Conservation (phyloP, 1,139 yeast species). For the Blastobotrys aristatus region DNA sequence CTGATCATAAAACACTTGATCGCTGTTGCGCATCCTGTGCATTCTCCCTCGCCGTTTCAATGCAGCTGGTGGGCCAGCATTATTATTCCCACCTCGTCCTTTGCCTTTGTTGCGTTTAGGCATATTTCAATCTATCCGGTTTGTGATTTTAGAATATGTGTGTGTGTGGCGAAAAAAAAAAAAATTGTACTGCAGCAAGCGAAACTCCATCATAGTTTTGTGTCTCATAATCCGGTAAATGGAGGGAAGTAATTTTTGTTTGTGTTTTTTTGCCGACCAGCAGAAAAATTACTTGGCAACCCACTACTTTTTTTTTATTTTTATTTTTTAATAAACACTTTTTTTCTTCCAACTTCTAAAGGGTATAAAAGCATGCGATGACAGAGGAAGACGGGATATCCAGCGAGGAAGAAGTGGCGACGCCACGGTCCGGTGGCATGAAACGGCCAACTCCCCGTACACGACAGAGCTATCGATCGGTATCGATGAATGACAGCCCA, state of each 20-base stretch:
- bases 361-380: background rate
- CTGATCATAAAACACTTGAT: conserved; percentile 5
- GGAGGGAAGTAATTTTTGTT: too few relatives aligned
- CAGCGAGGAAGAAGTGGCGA: background rate
- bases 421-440: background rate
- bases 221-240: too few relatives aligned
- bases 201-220: too few relatives aligned
- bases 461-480: background rate
- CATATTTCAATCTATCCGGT: too few relatives aligned
- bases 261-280: too few relatives aligned
- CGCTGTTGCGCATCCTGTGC: conserved; percentile 6
- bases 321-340: background rate
- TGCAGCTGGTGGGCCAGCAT: background rate
- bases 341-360: background rate
- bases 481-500: background rate
- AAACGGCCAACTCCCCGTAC: background rate
- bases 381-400: background rate
- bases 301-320: background rate
- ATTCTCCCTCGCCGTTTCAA: background rate
- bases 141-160: too few relatives aligned
- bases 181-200: too few relatives aligned
- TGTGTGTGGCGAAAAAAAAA: too few relatives aligned
- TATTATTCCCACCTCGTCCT: too few relatives aligned
- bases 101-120: too few relatives aligned
- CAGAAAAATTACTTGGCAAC: too few relatives aligned